Evolutionary conservation across 2,329 filamentous ascomycete genomes (phyloP), one percentile per base, ranked within the genome.

Genomic region (Aspergillus awamori): DNA sequence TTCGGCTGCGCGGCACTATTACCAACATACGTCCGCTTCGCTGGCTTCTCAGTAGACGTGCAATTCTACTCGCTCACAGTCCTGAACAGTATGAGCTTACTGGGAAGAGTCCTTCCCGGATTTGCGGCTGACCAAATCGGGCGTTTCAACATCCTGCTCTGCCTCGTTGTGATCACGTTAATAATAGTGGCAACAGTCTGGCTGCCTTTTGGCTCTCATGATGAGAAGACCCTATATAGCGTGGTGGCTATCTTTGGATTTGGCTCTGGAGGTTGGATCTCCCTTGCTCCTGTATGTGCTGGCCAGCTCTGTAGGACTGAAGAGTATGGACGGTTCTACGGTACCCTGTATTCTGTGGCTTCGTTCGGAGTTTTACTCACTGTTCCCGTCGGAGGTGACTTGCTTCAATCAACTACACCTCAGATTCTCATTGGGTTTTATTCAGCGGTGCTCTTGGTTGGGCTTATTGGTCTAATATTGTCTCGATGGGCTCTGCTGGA

Each of bases 191-290:
- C 74, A 0, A 72, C 71, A 0, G 70, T 83, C 5, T 79, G 82
- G 69, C 70, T 84, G 1, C 81, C 82, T 0, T 79, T 81, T 61
- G 81, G 79, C 0, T 74, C 77, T 1, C 75, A 69, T 0, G 71
- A 73, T 15, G 70, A 78, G 4, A 70, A 67, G 0, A 79, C 77
- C 0, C 65, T 83, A 2, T 83, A 82, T 57, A 72, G 71, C 0
- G 82, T 82, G 38, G 73, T 78, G 1, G 80, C 78, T 0, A 64
- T 83, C 0, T 84, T 81, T 69, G 82, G 81, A 0, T 81, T 83
- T n/a, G 80, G 80, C 0, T 81, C 79, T 1, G 81, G 81, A 0
- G 78, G 79, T 0, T 83, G 80, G 70, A 69, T 83, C n/a, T 79
- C 78, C 0, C 72, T 82, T 1, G 75, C 76, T 5, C 64, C 73